Conservation (phyloP, 768 basidiomycete species). For the Lactarius trivialis region DNA sequence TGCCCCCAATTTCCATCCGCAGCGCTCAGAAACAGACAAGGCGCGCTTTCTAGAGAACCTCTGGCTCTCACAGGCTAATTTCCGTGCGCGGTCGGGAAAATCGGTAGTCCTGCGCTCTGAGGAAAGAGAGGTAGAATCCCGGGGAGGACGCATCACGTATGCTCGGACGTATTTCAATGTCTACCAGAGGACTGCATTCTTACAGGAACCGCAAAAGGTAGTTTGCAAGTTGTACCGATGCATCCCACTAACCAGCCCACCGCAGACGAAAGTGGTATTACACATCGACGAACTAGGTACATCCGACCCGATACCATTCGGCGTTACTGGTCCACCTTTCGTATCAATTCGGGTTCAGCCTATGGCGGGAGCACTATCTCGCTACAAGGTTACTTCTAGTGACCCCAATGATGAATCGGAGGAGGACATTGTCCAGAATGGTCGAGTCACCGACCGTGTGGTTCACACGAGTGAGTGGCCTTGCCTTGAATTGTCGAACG, state of each 20-base stretch:
- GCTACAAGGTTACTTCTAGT: conserved; percentile 69
- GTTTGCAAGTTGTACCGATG: conserved; percentile 16
- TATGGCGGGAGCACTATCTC: conserved; percentile 74
- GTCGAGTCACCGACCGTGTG: conserved; percentile 65
- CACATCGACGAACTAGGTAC: conserved; percentile 74
- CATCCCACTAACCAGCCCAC: conserved; percentile 5
- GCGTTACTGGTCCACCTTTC: conserved; percentile 60
- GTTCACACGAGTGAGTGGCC: conserved; percentile 68
- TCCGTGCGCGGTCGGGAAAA: conserved; percentile 64
- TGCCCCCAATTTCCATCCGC: conserved; percentile 58
- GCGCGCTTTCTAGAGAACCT: conserved; percentile 80
- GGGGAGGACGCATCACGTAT: conserved; percentile 54
- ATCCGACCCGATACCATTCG: conserved; percentile 75
- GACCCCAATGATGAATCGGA: conserved; percentile 68
- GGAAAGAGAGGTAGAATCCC: conserved; percentile 70
- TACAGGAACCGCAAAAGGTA: conserved; percentile 78
- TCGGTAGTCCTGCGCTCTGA: conserved; percentile 66
- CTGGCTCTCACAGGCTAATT: conserved; percentile 82
- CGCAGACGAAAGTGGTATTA: conserved; percentile 79
- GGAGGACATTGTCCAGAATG: conserved; percentile 78
- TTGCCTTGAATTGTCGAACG: background rate
- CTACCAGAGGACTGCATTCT: conserved; percentile 73
- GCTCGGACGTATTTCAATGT: conserved; percentile 88
- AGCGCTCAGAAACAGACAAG: conserved; percentile 60
- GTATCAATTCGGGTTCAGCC: conserved; percentile 80